Conservation (phyloP, 805 yeast genomes). For the Candida ipomoeae region DNA sequence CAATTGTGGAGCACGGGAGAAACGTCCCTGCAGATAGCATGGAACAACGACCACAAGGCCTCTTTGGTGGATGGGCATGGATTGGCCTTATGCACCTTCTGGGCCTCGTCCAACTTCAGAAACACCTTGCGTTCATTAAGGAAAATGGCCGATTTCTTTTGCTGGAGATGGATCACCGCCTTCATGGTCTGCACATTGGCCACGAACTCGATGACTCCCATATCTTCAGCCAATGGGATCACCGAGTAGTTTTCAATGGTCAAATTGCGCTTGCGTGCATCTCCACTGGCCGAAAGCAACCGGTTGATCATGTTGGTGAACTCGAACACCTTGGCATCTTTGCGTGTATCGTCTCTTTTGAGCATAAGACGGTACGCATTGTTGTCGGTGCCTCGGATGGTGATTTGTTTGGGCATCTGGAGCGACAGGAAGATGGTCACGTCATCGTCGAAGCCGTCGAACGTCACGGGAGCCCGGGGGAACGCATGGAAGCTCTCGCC, state of each 20-base stretch:
- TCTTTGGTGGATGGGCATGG: conserved; percentile 4
- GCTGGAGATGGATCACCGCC: conserved; percentile 40
- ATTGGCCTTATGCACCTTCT: conserved; percentile 18
- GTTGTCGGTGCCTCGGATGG: conserved; percentile 76
- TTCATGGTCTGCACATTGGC: conserved; percentile 70
- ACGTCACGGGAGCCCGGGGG: conserved; percentile 44
- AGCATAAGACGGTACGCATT: conserved; percentile 69
- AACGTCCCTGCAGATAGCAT: conserved; percentile 29
- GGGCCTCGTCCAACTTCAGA: conserved; percentile 30
- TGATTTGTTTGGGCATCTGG: conserved; percentile 80
- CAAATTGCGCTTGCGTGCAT: conserved; percentile 68
- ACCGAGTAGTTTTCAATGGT: conserved; percentile 82
- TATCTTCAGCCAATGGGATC: conserved; percentile 75
- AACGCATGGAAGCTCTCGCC: conserved; percentile 40
- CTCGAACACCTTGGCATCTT: conserved; percentile 92
- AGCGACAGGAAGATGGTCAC: conserved; percentile 75
- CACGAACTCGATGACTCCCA: conserved; percentile 86
- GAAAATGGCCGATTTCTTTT: conserved; percentile 21
- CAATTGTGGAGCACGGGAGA: conserved; percentile 80
- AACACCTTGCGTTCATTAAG: conserved; percentile 26
- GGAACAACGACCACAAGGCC: conserved; percentile 22
- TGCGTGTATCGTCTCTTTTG: conserved; percentile 88
- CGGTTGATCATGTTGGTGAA: conserved; percentile 84
- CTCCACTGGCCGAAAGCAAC: conserved; percentile 59
- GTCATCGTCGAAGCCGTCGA: conserved; percentile 57